These are phyloP conservation scores for Eremothecium cymbalariae DNA, from an alignment of 1,139 yeast genomes.

Conservation along the genomic window DNA sequence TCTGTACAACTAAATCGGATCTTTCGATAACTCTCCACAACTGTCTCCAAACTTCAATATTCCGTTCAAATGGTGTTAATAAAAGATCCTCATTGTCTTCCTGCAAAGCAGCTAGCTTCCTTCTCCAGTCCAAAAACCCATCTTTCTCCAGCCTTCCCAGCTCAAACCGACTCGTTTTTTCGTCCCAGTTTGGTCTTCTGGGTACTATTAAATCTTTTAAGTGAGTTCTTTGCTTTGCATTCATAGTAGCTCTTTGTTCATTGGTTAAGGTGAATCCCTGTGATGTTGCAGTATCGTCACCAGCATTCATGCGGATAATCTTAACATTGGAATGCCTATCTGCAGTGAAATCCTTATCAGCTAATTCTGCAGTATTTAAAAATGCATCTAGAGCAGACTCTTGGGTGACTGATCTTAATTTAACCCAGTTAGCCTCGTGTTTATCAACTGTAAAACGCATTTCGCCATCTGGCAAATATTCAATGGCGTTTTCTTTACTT, in stretches of 20 bases:
- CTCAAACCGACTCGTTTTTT: constrained; percentile 61
- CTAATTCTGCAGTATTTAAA: constrained; percentile 86
- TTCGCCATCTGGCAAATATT: constrained; percentile 75
- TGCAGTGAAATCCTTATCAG: constrained; percentile 94
- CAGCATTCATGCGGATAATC: constrained; percentile 68
- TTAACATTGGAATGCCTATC: constrained; percentile 77
- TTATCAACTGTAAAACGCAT: constrained; percentile 76
- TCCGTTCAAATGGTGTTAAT: constrained; percentile 94
- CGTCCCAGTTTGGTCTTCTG: constrained; percentile 82
- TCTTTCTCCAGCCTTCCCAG: constrained; percentile 84
- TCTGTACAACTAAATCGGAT: constrained; percentile 88
- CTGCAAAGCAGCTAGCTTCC: constrained; percentile 76
- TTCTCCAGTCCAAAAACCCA: constrained; percentile 89
- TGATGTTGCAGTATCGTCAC: constrained; percentile 35
- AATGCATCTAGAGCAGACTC: constrained; percentile 92
- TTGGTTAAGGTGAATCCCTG: constrained; percentile 51
- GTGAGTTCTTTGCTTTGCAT: constrained; percentile 62
- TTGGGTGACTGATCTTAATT: constrained; percentile 86
- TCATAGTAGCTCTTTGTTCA: constrained; percentile 58
- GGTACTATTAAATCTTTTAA: constrained; percentile 87
- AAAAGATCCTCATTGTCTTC: constrained; percentile 67
- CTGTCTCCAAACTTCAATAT: constrained; percentile 97
- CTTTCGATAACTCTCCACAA: constrained; percentile 97
- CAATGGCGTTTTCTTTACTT: constrained; percentile 58
- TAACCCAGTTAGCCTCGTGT: constrained; percentile 82